Percentiles rank a stretch among this genome's conserved stretches.
Evolutionary conservation across 441 rosid species (phyloP).

Genomic region (Corymbia citriodora): DNA sequence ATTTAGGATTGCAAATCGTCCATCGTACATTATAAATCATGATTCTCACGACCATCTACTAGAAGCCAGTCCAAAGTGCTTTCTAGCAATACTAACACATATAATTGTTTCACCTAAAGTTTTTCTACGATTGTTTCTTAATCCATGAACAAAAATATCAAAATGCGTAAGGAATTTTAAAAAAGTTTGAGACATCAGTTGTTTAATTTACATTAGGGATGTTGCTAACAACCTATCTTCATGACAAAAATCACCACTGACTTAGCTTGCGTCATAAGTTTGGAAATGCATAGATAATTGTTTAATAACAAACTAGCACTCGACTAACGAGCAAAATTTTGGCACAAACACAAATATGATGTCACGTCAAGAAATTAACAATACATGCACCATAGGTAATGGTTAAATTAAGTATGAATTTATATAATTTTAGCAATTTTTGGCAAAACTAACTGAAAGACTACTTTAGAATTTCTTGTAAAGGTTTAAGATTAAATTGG

Average conservation of each 20-base stretch:
- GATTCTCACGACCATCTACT: not conserved
- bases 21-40: not conserved
- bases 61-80: not conserved
- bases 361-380: accelerated
- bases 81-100: not conserved
- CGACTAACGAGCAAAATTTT: not conserved
- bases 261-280: not conserved
- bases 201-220: not conserved
- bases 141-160: not conserved
- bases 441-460: accelerated
- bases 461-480: not conserved
- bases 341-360: not conserved
- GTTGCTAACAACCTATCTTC: not conserved
- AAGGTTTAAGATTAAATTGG: accelerated
- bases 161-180: not conserved
- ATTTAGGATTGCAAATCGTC: not conserved
- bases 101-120: not conserved
- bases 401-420: not conserved
- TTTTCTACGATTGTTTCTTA: not conserved
- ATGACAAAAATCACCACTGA: not conserved
- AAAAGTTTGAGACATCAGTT: not conserved
- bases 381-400: not conserved
- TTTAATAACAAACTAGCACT: not conserved
- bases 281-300: not conserved
- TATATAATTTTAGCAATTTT: not conserved